These are phyloP conservation scores for Calonectria montana DNA, from an alignment of 2,329 filamentous ascomycete species.

Conservation along the genomic window DNA sequence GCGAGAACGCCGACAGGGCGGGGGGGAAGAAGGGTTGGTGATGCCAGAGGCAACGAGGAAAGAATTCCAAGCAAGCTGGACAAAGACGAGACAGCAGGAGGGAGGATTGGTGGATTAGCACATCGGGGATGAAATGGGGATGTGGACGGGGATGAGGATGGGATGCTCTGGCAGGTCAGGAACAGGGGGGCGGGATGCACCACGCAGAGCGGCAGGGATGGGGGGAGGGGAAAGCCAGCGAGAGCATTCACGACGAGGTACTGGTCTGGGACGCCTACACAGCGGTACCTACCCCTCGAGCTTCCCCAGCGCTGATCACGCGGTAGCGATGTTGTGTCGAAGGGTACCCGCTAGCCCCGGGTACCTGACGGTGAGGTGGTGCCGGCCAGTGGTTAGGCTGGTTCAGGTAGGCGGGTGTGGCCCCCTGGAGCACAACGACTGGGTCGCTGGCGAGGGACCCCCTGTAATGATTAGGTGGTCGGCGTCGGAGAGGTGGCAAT, in stretches of 20 bases:
- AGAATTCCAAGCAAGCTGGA: slow-evolving; percentile 29
- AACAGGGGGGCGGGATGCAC: slow-evolving; percentile 32
- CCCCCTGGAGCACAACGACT: slow-evolving; percentile 32
- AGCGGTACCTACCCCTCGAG: slow-evolving; percentile 9
- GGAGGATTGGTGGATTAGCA: slow-evolving; percentile 36
- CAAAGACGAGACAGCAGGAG: slow-evolving; percentile 30
- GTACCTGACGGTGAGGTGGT: slow-evolving; percentile 38
- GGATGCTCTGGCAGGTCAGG: slow-evolving; percentile 38
- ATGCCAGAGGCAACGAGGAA: slow-evolving; percentile 25
- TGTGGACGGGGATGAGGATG: slow-evolving; percentile 16
- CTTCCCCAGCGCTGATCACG: slow-evolving; percentile 8
- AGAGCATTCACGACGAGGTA: slow-evolving; percentile 30
- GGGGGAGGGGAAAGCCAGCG: slow-evolving; percentile 34
- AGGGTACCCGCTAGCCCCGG: slow-evolving; percentile 29
- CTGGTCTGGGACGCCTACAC: slow-evolving; percentile 17
- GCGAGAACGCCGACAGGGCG: slow-evolving; percentile 35
- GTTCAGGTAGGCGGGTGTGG: slow-evolving; percentile 44
- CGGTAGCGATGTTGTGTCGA: slow-evolving; percentile 2
- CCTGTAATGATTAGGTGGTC: slow-evolving; percentile 30
- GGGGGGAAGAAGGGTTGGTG: slow-evolving; percentile 22
- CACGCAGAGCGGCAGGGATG: slow-evolving; percentile 17
- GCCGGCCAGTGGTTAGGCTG: slow-evolving; percentile 36
- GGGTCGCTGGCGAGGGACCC: slow-evolving; percentile 24
- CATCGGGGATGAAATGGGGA: slow-evolving; percentile 16
- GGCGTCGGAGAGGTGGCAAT: slow-evolving; percentile 28